Conservation (phyloP, 441 rosid genomes). For the Arabidopsis lyrata region DNA sequence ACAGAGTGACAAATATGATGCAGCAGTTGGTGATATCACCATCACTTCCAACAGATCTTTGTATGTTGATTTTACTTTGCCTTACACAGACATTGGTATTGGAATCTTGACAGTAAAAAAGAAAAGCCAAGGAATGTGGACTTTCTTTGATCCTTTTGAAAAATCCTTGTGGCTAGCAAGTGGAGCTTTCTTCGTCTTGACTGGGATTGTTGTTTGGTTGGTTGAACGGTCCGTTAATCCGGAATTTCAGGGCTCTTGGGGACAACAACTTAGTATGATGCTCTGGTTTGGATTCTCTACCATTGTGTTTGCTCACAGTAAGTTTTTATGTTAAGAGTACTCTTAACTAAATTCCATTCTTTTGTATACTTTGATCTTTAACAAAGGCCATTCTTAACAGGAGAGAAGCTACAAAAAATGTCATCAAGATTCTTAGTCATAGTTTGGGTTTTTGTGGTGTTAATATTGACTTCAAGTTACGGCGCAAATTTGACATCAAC, state of each 20-base stretch:
- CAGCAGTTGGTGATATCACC: conserved; percentile 56
- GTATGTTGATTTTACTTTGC: conserved; percentile 54
- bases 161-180: conserved; percentile 49
- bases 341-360: background rate
- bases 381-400: conserved; percentile 37
- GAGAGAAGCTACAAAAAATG: conserved; percentile 48
- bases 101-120: conserved; percentile 42
- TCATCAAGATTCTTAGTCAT: conserved; percentile 50
- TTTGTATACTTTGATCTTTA: background rate
- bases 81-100: conserved; percentile 52
- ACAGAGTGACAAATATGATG: conserved; percentile 50
- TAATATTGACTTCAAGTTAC: conserved; percentile 58
- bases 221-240: conserved; percentile 49
- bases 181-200: conserved; percentile 49
- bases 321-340: conserved; percentile 12
- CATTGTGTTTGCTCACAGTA: conserved; percentile 53
- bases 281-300: conserved; percentile 61
- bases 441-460: conserved; percentile 54
- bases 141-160: conserved; percentile 54
- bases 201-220: conserved; percentile 51
- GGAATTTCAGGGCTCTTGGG: conserved; percentile 49
- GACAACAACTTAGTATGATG: conserved; percentile 50
- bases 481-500: conserved; percentile 55
- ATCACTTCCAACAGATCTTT: conserved; percentile 49
- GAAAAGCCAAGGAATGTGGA: conserved; percentile 44